Conservation (phyloP, 73 alveolate genomes). For the Effrenium voratum region DNA sequence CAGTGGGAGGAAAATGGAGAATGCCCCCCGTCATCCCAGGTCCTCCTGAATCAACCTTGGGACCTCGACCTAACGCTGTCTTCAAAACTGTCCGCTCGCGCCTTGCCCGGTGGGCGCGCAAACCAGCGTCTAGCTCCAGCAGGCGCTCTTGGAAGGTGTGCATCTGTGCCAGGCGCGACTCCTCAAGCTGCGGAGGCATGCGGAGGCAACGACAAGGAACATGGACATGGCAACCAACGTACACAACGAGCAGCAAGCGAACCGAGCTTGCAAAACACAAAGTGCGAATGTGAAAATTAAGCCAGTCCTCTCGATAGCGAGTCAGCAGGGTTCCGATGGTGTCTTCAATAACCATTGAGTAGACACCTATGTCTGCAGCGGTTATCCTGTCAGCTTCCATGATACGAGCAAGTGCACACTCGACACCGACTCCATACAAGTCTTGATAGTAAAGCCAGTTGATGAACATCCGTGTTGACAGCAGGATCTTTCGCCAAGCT, state of each 20-base stretch:
- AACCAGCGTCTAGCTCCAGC: constrained; percentile 16
- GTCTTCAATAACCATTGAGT: constrained; percentile 55
- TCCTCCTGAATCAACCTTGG: no score
- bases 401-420: constrained; percentile 73
- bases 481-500: constrained; percentile 17
- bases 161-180: constrained; percentile 66
- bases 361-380: constrained; percentile 60
- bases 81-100: neutral
- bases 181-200: no score
- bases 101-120: constrained; percentile 29
- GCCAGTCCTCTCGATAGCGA: constrained; percentile 34
- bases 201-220: no score
- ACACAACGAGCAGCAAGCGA: no score
- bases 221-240: no score
- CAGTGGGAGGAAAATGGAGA: no score
- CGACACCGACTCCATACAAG: constrained; percentile 59
- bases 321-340: constrained; percentile 60
- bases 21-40: no score
- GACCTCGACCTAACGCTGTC: neutral
- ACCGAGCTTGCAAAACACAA: neutral
- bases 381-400: constrained; percentile 57
- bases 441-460: constrained; percentile 62
- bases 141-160: constrained; percentile 38
- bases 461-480: constrained; percentile 13
- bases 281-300: neutral